phyloP scores from a whole-genome alignment of 1,139 yeast genomes.

The Yarrowia galli region DNA sequence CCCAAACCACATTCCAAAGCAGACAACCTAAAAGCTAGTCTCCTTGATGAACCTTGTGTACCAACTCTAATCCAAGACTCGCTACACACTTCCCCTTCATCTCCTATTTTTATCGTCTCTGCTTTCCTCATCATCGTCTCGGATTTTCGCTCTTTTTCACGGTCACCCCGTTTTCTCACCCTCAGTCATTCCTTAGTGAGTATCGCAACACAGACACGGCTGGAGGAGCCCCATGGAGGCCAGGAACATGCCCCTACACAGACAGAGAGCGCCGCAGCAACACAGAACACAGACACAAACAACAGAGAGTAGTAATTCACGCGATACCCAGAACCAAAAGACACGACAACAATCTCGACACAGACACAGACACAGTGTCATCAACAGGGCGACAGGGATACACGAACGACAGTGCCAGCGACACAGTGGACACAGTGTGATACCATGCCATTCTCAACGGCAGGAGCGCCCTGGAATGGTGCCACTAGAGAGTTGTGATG shows the following conservation, averaged over 20 bases:
- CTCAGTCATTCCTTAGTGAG: conserved; percentile 39
- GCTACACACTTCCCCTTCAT: conserved; percentile 17
- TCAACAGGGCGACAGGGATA: not conserved
- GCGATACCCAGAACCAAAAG: conserved; percentile 3
- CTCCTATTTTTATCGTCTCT: conserved; percentile 31
- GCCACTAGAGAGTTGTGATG: not conserved
- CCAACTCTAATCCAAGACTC: not conserved
- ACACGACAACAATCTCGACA: not conserved
- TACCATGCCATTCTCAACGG: not conserved
- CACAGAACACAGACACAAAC: conserved; percentile 1
- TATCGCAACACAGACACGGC: not conserved
- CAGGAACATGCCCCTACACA: not conserved
- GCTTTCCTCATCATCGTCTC: conserved; percentile 35
- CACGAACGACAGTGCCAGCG: not conserved
- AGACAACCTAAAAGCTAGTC: conserved; percentile 16
- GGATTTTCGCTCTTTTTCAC: conserved; percentile 37
- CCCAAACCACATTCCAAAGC: conserved; percentile 19
- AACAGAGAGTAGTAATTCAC: conserved; percentile 11
- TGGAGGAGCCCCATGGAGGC: not conserved
- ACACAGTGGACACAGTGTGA: not conserved
- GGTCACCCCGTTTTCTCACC: conserved; percentile 33
- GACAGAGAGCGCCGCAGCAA: not conserved
- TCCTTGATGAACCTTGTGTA: conserved; percentile 29
- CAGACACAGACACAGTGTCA: not conserved
- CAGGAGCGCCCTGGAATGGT: not conserved